Evolutionary conservation across 2,329 filamentous ascomycete genomes (phyloP).

Genomic region (Sphaerulina musiva): DNA sequence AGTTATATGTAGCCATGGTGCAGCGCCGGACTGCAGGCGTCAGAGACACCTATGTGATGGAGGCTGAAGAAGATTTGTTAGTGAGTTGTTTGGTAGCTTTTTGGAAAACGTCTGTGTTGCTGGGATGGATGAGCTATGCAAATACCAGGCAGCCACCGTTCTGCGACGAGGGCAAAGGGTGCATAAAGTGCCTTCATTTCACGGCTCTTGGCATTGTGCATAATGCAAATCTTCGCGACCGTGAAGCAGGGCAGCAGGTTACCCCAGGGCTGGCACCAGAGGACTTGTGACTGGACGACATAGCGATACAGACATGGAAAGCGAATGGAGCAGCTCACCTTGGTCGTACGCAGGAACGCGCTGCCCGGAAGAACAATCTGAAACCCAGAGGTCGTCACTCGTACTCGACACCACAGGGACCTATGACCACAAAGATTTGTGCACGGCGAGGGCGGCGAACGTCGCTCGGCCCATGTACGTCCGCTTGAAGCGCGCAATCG

Average conservation of each 20-base stretch:
- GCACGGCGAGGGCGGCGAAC: conserved; percentile 9
- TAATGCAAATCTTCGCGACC: conserved; percentile 19
- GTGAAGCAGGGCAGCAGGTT: conserved; percentile 14
- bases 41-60: background rate
- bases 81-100: background rate
- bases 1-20: conserved; percentile 17
- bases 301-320: conserved; percentile 2
- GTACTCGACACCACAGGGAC: conserved; percentile 3
- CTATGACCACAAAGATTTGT: conserved; percentile 10
- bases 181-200: conserved; percentile 1
- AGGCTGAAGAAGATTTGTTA: background rate
- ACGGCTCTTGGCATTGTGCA: conserved; percentile 6
- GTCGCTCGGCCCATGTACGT: conserved; percentile 11
- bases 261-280: conserved; percentile 13
- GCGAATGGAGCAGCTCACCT: conserved; percentile 20
- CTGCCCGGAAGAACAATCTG: conserved; percentile 12
- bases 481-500: background rate
- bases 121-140: background rate
- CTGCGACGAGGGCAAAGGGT: background rate
- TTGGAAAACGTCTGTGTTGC: background rate
- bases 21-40: background rate
- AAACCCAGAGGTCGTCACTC: conserved; percentile 12
- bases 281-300: conserved; percentile 14
- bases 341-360: conserved; percentile 21
- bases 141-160: background rate